Percentiles rank a stretch among this genome's conserved stretches.
Conservation (phyloP, 176 grass and related monocot species). For the Hyparrhenia diplandra region DNA sequence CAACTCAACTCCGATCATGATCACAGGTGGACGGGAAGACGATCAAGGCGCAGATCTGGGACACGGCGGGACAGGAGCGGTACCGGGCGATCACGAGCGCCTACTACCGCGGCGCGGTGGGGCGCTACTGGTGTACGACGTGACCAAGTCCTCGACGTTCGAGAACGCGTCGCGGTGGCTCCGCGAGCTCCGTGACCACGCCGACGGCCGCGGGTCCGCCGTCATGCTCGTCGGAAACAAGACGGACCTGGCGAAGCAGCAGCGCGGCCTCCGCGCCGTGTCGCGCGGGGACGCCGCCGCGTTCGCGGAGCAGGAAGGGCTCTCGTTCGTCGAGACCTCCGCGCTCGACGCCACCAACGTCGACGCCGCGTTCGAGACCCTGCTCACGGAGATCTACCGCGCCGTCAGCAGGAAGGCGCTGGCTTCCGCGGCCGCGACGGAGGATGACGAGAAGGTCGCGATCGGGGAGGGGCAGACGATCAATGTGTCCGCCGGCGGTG, state of each 20-base stretch:
- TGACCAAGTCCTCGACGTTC: conserved; percentile 59
- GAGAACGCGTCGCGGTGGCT: conserved; percentile 71
- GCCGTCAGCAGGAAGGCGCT: conserved; percentile 53
- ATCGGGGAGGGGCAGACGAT: conserved; percentile 50
- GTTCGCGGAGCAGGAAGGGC: conserved; percentile 53
- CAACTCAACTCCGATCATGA: not conserved
- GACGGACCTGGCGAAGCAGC: conserved; percentile 38
- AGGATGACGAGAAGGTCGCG: not conserved
- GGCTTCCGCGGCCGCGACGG: not conserved
- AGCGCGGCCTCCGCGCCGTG: conserved; percentile 47
- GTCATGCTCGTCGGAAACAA: conserved; percentile 84
- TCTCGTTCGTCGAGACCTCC: conserved; percentile 78
- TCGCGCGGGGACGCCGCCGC: conserved; percentile 34
- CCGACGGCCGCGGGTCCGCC: conserved; percentile 50
- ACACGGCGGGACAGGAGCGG: conserved; percentile 70
- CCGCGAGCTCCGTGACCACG: conserved; percentile 67
- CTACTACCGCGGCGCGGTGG: conserved; percentile 74
- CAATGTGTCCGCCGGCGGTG: not conserved
- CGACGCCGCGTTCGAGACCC: conserved; percentile 52
- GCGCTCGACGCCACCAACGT: conserved; percentile 78
- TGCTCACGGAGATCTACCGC: conserved; percentile 57
- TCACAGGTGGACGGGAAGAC: conserved; percentile 64
- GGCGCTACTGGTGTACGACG: conserved; percentile 80
- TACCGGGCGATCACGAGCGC: conserved; percentile 81
- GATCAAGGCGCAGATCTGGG: conserved; percentile 74